Base-by-base conservation (phyloP, 106 monocot species). In the Cymbidium sinense region DNA sequence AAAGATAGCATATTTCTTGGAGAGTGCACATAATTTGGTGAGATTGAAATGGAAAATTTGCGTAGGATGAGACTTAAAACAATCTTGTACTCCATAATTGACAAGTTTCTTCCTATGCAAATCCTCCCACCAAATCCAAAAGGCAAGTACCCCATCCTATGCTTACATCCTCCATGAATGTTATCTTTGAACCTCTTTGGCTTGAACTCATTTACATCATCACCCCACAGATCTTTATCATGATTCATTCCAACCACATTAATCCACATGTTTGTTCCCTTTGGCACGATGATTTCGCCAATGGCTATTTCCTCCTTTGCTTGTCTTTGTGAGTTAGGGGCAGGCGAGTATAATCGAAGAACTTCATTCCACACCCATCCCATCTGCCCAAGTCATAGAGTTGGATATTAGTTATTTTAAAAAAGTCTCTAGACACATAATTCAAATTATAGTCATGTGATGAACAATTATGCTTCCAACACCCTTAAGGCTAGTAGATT, bases 201-300 rank as follows among this genome's bases (percentile, higher is more conserved):
- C 9, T 55, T 77, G 87, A 96, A 96, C 76, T 91, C 84, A 55
- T 86, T 23, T 44, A 75, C 93, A 33, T 93, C 95, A 13, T 80
- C 83, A 23, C 95, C 93, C 95, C 95, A 96, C 7, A 96, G 80
- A 0, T 11, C 72, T 1, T 28, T 50, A 34, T 96, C 95, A 47
- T 89, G 95, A 80, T 96, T 93, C 90, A 96, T 86, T 0, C 76
- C 88, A 4, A 93, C 84, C 6, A 80, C 74, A 51, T 90, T 91
- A 31, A 93, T 50, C 93, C 93, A 93, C 82, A 93, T 83, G 84
- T 91, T 93, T 25, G 93, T 96, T 12, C 95, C 91, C 64, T 84
- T 85, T 0, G 90, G 87, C 47, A 95, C 81, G n/a, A 87, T 64
- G 2, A 76, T 11, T 23, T 85, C 75, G 3, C 84, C 85, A 0